phyloP scores from a whole-genome alignment of 331 rosid genomes.

The Quercus tomentella region DNA sequence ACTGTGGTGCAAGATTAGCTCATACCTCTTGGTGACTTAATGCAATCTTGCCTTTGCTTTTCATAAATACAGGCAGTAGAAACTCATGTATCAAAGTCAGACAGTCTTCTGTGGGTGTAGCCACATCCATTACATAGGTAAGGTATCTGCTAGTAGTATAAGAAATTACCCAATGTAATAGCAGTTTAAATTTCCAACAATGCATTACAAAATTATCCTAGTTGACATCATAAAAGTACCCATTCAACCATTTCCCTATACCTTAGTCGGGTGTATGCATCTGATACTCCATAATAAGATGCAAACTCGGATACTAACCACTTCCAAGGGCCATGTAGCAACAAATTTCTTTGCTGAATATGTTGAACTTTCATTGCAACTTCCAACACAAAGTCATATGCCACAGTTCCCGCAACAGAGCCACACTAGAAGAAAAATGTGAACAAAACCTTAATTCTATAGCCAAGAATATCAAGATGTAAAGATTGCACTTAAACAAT shows the following conservation, averaged over 20 bases:
- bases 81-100: slow-evolving; percentile 24
- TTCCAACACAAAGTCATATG: slow-evolving; percentile 31
- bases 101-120: slow-evolving; percentile 37
- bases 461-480: background rate
- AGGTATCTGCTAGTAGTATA: slow-evolving; percentile 21
- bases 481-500: no score
- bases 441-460: background rate
- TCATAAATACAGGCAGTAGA: slow-evolving; percentile 11
- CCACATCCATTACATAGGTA: slow-evolving; percentile 35
- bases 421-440: slow-evolving; percentile 12
- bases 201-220: background rate
- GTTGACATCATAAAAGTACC: background rate
- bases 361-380: slow-evolving; percentile 32
- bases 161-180: background rate
- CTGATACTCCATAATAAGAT: slow-evolving; percentile 30
- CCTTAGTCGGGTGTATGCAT: slow-evolving; percentile 31
- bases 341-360: slow-evolving; percentile 28
- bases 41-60: slow-evolving; percentile 13
- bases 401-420: slow-evolving; percentile 27
- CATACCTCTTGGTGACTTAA: slow-evolving; percentile 32
- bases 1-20: background rate
- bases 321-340: slow-evolving; percentile 27
- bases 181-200: background rate
- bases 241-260: background rate
- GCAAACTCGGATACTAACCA: slow-evolving; percentile 32